These are phyloP conservation scores for Hymenoscyphus fructigenus DNA, from an alignment of 2,329 filamentous ascomycete species.

Conservation along the genomic window DNA sequence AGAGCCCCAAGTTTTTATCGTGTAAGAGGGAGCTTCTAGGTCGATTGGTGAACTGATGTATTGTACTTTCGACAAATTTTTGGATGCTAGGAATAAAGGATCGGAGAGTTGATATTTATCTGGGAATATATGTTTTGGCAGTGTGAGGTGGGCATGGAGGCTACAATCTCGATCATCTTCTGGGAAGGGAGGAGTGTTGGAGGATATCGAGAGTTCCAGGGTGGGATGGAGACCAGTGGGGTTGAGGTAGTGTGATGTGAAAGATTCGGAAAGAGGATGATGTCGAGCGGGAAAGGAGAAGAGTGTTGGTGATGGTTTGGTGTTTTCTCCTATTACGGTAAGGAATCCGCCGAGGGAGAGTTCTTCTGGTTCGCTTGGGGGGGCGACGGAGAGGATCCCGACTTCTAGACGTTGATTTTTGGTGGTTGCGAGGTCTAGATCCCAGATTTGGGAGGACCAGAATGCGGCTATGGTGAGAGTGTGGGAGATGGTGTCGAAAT, in stretches of 20 bases:
- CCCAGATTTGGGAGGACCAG: constrained; percentile 50
- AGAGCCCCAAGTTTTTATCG: constrained; percentile 74
- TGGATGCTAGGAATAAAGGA: constrained; percentile 73
- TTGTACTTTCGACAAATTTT: constrained; percentile 69
- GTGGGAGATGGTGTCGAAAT: constrained; percentile 69
- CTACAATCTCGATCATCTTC: constrained; percentile 61
- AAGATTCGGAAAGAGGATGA: constrained; percentile 55
- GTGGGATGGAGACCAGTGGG: constrained; percentile 85
- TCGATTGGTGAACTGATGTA: constrained; percentile 77
- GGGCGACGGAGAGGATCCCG: constrained; percentile 70
- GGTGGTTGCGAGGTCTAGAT: constrained; percentile 27
- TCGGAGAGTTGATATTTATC: constrained; percentile 85
- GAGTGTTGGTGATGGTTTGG: constrained; percentile 69
- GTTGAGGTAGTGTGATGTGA: constrained; percentile 61
- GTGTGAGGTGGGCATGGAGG: constrained; percentile 76
- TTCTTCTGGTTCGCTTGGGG: constrained; percentile 67
- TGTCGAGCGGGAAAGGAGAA: constrained; percentile 86
- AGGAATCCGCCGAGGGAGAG: constrained; percentile 76
- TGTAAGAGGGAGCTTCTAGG: constrained; percentile 86
- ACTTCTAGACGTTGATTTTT: constrained; percentile 67
- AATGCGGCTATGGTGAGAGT: constrained; percentile 63
- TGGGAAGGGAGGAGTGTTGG: constrained; percentile 44
- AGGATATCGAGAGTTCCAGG: constrained; percentile 64
- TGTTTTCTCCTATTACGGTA: constrained; percentile 73
- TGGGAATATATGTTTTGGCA: constrained; percentile 78